These are phyloP conservation scores for Alternaria solani DNA, from an alignment of 2,329 filamentous ascomycete species.

Conservation along the genomic window DNA sequence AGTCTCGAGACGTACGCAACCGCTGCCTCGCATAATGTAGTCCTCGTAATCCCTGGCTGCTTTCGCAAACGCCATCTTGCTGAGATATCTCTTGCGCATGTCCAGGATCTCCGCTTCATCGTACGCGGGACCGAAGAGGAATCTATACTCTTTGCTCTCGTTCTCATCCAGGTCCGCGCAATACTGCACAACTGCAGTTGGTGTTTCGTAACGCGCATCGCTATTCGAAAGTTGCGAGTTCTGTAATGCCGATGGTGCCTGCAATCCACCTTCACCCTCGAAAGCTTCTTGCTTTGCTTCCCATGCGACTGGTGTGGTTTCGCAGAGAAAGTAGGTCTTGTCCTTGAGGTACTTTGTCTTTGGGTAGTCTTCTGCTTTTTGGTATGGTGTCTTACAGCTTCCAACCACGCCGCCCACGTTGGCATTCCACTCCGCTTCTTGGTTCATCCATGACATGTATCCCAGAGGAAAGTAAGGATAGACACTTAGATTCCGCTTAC, in stretches of 20 bases:
- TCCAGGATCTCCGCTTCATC: conserved; percentile 60
- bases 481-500: conserved; percentile 59
- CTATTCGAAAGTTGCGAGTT: conserved; percentile 53
- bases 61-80: conserved; percentile 58
- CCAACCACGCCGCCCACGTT: conserved; percentile 61
- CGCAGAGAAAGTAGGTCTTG: conserved; percentile 66
- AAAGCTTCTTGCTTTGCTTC: conserved; percentile 63
- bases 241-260: conserved; percentile 58
- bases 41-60: conserved; percentile 58
- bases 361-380: conserved; percentile 65
- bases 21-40: conserved; percentile 61
- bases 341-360: conserved; percentile 66
- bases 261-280: conserved; percentile 65
- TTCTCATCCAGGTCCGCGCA: conserved; percentile 52
- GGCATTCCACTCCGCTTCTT: conserved; percentile 61
- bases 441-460: conserved; percentile 71
- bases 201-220: conserved; percentile 65
- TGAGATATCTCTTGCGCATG: conserved; percentile 60
- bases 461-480: conserved; percentile 67
- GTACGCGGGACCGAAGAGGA: conserved; percentile 64
- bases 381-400: conserved; percentile 64
- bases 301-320: conserved; percentile 61
- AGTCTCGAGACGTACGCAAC: conserved; percentile 62
- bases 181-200: conserved; percentile 64
- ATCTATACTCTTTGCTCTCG: conserved; percentile 60